Percentiles rank a stretch among this genome's conserved stretches.
Evolutionary conservation across 495 filamentous ascomycete genomes (phyloP).

Genomic region (Neurospora sp.): DNA sequence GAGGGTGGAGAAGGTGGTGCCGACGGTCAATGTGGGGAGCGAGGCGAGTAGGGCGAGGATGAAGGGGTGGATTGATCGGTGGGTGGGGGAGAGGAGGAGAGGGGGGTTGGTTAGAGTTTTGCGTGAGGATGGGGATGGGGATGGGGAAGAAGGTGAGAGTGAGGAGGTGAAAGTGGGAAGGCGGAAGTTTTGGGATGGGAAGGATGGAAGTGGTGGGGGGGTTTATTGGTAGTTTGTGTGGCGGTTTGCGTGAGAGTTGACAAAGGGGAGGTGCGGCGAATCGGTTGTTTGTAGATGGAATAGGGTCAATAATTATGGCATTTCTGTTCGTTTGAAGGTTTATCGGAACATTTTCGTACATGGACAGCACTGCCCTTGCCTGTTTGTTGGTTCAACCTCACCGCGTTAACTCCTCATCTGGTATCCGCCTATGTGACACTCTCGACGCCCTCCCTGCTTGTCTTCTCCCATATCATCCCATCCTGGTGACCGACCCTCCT

Average conservation of each 20-base stretch:
- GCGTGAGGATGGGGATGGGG: constrained; percentile 12
- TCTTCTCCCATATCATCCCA: not conserved
- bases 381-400: not conserved
- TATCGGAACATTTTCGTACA: not conserved
- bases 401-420: not conserved
- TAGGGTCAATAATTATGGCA: not conserved
- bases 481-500: no score
- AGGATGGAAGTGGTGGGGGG: constrained; percentile 30
- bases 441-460: not conserved
- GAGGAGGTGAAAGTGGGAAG: constrained; percentile 9
- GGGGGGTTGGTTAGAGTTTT: constrained; percentile 58
- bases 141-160: constrained; percentile 8
- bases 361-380: not conserved
- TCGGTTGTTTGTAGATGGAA: not conserved
- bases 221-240: constrained; percentile 30
- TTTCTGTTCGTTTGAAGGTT: not conserved
- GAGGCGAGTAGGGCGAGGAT: constrained; percentile 58
- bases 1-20: constrained; percentile 78
- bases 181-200: constrained; percentile 30
- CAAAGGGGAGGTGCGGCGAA: not conserved
- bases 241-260: not conserved
- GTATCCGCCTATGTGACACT: not conserved
- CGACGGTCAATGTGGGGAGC: constrained; percentile 84
- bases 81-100: constrained; percentile 75
- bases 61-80: constrained; percentile 85